phyloP scores from a whole-genome alignment of 2,329 filamentous ascomycete genomes.

The Stachybotrys echinatus region DNA sequence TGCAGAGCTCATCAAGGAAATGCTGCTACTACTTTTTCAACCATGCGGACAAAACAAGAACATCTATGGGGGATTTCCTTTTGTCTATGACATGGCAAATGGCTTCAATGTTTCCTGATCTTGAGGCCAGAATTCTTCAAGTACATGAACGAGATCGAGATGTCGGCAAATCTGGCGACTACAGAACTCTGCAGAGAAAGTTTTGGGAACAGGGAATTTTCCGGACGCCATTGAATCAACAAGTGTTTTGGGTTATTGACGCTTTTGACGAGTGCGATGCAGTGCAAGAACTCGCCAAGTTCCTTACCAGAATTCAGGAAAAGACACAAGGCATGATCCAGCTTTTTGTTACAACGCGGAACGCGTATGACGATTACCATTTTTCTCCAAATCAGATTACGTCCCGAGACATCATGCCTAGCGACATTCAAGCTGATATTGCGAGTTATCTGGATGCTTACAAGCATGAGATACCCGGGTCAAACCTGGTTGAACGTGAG shows the following conservation, averaged over 20 bases:
- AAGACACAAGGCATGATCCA: background rate
- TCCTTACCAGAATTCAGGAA: background rate
- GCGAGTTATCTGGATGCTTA: conserved; percentile 1
- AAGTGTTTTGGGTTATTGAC: background rate
- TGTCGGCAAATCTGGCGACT: background rate
- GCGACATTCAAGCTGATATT: background rate
- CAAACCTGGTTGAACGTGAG: background rate
- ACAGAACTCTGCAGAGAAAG: conserved; percentile 1
- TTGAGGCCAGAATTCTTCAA: background rate
- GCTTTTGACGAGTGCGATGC: background rate
- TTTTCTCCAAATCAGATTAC: background rate
- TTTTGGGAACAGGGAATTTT: conserved; percentile 1
- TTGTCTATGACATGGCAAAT: conserved; percentile 1
- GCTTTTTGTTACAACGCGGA: background rate
- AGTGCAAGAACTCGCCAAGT: background rate
- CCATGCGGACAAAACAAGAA: background rate
- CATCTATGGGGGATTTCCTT: background rate
- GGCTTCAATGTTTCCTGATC: background rate
- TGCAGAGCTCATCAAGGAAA: background rate
- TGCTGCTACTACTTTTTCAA: conserved; percentile 2
- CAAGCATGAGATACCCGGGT: conserved; percentile 1
- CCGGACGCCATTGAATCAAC: background rate
- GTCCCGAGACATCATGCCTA: background rate
- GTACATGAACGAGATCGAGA: background rate
- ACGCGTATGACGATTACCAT: background rate